Percentiles rank a stretch among this genome's conserved stretches.
Evolutionary conservation across 305 asterid species (phyloP).

Genomic region (Fraxinus albicans): DNA sequence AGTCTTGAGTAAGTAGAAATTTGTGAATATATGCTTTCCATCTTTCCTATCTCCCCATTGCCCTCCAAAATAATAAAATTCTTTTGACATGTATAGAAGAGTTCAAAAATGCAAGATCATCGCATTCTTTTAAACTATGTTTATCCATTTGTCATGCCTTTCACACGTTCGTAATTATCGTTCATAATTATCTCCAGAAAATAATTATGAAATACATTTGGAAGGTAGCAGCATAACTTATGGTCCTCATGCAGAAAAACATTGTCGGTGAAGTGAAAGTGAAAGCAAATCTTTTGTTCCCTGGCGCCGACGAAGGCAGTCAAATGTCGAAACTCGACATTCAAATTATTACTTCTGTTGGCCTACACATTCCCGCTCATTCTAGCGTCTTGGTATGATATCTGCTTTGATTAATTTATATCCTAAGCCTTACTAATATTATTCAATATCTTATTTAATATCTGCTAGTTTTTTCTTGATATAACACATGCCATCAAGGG

Average conservation of each 20-base stretch:
- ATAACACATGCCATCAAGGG: neutral
- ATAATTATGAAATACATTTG: neutral
- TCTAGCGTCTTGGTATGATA: constrained; percentile 58
- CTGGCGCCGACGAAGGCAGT: constrained; percentile 36
- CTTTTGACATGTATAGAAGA: neutral
- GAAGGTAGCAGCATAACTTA: neutral
- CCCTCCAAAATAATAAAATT: neutral
- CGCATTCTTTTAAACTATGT: no score
- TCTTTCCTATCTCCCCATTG: neutral
- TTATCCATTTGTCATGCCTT: neutral
- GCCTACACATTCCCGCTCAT: constrained; percentile 60
- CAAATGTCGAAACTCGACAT: constrained; percentile 50
- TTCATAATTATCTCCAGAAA: neutral
- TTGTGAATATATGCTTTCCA: neutral
- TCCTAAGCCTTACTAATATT: neutral
- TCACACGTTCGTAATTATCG: neutral
- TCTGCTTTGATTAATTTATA: neutral
- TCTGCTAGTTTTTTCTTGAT: neutral
- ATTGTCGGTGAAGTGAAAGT: neutral
- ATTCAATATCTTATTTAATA: neutral
- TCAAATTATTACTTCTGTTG: constrained; percentile 57
- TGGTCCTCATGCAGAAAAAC: neutral
- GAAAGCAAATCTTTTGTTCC: constrained; percentile 17
- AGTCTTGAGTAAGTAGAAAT: constrained; percentile 60
- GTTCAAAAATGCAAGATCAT: no score